Evolutionary conservation across 2,329 filamentous ascomycete species (phyloP).

Genomic region (Talaromyces sp.): DNA sequence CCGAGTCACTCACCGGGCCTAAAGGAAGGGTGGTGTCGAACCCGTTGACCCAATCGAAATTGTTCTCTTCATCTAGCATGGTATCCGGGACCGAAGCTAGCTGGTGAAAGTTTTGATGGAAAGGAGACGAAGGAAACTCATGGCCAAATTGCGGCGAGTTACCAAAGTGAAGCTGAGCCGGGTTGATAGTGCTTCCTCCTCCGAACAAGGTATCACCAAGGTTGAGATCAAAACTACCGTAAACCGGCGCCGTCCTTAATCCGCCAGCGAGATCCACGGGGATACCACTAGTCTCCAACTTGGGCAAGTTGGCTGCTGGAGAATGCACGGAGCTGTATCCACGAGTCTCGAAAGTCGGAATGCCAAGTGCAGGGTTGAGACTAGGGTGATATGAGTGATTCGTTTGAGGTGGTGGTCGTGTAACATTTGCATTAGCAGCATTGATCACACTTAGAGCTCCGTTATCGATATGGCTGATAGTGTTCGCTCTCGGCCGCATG

Average conservation of each 20-base stretch:
- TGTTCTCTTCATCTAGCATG: slow-evolving; percentile 66
- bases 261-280: slow-evolving; percentile 64
- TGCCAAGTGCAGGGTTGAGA: slow-evolving; percentile 60
- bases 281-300: slow-evolving; percentile 75
- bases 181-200: slow-evolving; percentile 53
- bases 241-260: slow-evolving; percentile 73
- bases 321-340: slow-evolving; percentile 55
- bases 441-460: slow-evolving; percentile 63
- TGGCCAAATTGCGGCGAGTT: slow-evolving; percentile 62
- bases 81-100: slow-evolving; percentile 53
- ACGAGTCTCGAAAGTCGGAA: slow-evolving; percentile 59
- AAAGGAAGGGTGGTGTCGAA: slow-evolving; percentile 76
- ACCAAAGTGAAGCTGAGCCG: slow-evolving; percentile 73
- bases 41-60: slow-evolving; percentile 78
- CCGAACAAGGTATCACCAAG: slow-evolving; percentile 61
- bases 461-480: slow-evolving; percentile 87
- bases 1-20: slow-evolving; percentile 67
- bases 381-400: slow-evolving; percentile 69
- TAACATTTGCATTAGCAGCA: slow-evolving; percentile 27
- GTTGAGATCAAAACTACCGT: slow-evolving; percentile 66
- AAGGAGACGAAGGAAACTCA: slow-evolving; percentile 42
- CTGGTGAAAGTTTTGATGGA: slow-evolving; percentile 41
- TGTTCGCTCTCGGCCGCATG: slow-evolving; percentile 89
- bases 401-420: slow-evolving; percentile 28
- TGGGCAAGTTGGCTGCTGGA: slow-evolving; percentile 67